Conservation (phyloP, 2,329 filamentous ascomycete genomes). For the Aspergillus eucalypticola region DNA sequence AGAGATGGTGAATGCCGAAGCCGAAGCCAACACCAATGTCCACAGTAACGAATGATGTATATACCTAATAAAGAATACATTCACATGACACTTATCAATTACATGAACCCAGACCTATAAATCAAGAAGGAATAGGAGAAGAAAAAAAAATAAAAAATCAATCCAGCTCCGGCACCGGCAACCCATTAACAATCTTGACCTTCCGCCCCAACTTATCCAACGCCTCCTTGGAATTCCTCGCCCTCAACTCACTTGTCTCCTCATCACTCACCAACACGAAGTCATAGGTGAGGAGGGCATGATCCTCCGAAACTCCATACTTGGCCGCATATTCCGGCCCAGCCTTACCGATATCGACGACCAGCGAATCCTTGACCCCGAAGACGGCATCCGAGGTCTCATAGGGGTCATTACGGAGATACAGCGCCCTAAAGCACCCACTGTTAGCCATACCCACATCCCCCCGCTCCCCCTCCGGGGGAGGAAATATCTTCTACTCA, state of each 20-base stretch:
- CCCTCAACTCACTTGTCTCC: slow-evolving; percentile 67
- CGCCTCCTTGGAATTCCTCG: slow-evolving; percentile 66
- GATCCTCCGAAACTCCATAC: slow-evolving; percentile 65
- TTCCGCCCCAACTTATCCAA: slow-evolving; percentile 66
- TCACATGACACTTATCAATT: background rate
- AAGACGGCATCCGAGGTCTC: slow-evolving; percentile 84
- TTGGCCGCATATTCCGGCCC: slow-evolving; percentile 56
- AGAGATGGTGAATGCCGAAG: slow-evolving; percentile 28
- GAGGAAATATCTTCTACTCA: slow-evolving; percentile 49
- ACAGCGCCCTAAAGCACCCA: slow-evolving; percentile 62
- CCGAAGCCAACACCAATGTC: background rate
- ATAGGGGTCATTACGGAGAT: slow-evolving; percentile 75
- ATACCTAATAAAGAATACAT: slow-evolving; percentile 6
- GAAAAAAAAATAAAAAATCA: slow-evolving; percentile 29
- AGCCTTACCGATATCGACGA: slow-evolving; percentile 64
- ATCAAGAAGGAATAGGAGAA: slow-evolving; percentile 6
- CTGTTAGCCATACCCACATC: background rate
- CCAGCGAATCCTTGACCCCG: slow-evolving; percentile 77
- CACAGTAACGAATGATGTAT: slow-evolving; percentile 1
- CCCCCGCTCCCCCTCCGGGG: too few relatives aligned
- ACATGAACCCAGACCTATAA: background rate
- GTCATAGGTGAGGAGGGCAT: slow-evolving; percentile 67
- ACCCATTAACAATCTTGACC: slow-evolving; percentile 72
- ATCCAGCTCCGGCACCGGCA: slow-evolving; percentile 72
- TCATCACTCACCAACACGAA: slow-evolving; percentile 74